These are phyloP conservation scores for Rutstroemia sp. DNA, from an alignment of 2,329 filamentous ascomycete genomes.

Conservation along the genomic window DNA sequence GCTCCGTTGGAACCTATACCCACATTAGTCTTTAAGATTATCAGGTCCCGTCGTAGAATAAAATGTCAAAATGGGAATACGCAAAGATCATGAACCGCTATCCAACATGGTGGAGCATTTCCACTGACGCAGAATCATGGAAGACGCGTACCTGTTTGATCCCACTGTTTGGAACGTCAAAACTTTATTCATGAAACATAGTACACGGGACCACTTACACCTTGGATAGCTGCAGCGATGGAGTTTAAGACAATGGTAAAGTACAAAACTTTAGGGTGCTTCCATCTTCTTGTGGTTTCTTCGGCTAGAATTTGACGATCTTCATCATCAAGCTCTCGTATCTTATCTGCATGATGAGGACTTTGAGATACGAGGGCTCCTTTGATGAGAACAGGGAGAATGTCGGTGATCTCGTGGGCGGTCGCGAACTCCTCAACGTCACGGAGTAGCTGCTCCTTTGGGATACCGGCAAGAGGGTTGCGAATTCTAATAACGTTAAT, in stretches of 20 bases:
- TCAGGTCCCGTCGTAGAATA: not conserved
- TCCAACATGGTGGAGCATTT: not conserved
- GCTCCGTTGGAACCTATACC: constrained; percentile 38
- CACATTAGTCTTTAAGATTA: too few species aligned
- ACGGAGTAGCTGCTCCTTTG: constrained; percentile 40
- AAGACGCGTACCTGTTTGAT: constrained; percentile 7
- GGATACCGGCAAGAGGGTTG: constrained; percentile 50
- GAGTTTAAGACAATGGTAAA: constrained; percentile 62
- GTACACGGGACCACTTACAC: constrained; percentile 27
- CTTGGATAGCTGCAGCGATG: constrained; percentile 60
- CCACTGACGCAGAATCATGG: not conserved
- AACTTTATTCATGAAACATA: not conserved
- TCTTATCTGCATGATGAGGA: constrained; percentile 56
- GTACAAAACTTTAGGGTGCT: constrained; percentile 54
- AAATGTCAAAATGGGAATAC: not conserved
- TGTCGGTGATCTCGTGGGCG: constrained; percentile 50
- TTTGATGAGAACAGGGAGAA: constrained; percentile 52
- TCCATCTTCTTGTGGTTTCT: constrained; percentile 63
- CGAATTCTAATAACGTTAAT: constrained; percentile 35
- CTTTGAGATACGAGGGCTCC: constrained; percentile 71
- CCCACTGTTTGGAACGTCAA: constrained; percentile 4
- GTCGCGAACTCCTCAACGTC: constrained; percentile 54
- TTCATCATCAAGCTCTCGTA: constrained; percentile 47
- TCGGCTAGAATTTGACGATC: constrained; percentile 56
- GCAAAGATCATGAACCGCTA: not conserved